phyloP scores from a whole-genome alignment of 345 rosid species.

The Stellera chamaejasme region DNA sequence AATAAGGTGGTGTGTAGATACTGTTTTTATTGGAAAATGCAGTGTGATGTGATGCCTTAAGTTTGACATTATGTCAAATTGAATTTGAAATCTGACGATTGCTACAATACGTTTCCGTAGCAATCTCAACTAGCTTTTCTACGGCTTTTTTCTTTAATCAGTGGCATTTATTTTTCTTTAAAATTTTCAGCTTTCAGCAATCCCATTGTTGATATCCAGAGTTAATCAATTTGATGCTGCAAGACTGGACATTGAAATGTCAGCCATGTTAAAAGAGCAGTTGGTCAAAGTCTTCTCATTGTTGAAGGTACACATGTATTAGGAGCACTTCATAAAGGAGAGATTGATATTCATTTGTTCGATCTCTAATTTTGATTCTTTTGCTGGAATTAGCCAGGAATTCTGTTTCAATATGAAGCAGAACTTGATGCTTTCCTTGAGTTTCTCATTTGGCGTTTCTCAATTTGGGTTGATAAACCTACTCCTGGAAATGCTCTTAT shows the following conservation, averaged over 20 bases:
- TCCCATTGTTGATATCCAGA: constrained; percentile 73
- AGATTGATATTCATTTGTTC: neutral
- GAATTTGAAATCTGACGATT: neutral
- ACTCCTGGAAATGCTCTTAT: constrained; percentile 93
- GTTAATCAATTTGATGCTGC: constrained; percentile 98
- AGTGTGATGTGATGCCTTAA: neutral
- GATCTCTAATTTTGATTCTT: constrained; percentile 20
- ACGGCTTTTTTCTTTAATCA: neutral
- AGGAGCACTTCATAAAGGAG: neutral
- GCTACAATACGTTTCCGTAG: neutral
- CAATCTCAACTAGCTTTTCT: neutral
- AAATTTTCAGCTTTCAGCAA: constrained; percentile 34
- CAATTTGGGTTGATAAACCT: constrained; percentile 99
- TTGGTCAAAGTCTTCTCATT: constrained; percentile 87
- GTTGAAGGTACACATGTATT: constrained; percentile 54
- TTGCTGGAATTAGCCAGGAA: constrained; percentile 93
- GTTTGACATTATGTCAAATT: neutral
- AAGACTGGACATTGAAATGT: constrained; percentile 89
- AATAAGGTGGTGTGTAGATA: neutral
- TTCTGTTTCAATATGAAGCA: constrained; percentile 98
- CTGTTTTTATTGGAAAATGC: neutral
- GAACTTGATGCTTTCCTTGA: constrained; percentile 98
- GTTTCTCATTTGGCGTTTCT: constrained; percentile 98
- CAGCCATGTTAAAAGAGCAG: constrained; percentile 96
- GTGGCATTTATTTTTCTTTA: neutral